These are phyloP conservation scores for Fusarium sp. DNA, from an alignment of 2,329 filamentous ascomycete genomes.

Conservation along the genomic window DNA sequence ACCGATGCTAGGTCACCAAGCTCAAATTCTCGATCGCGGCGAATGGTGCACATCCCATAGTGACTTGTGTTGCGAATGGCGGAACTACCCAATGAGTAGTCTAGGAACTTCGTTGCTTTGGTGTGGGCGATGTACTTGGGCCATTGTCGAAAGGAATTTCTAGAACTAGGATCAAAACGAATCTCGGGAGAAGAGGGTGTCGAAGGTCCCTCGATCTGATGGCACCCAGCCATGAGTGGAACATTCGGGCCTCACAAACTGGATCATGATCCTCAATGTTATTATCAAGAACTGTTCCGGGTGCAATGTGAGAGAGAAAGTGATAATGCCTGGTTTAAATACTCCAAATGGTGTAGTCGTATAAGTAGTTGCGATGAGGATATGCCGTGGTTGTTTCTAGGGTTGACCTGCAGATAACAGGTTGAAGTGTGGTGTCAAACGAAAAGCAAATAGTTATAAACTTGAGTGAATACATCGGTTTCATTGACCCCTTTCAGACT, in stretches of 20 bases:
- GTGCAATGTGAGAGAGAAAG: neutral
- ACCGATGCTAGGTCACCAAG: neutral
- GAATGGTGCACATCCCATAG: neutral
- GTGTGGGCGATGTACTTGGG: neutral
- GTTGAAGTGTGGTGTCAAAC: neutral
- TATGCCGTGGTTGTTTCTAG: neutral
- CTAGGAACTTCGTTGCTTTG: neutral
- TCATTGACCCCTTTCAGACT: neutral
- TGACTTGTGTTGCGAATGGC: neutral
- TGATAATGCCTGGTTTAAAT: neutral
- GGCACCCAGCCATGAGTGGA: neutral
- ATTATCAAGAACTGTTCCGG: neutral
- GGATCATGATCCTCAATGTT: neutral
- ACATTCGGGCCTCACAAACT: neutral
- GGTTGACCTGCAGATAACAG: neutral
- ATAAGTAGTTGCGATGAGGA: neutral
- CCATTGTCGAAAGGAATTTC: neutral
- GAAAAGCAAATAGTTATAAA: neutral
- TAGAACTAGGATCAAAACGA: neutral
- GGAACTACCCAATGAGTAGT: neutral
- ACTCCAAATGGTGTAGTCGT: neutral
- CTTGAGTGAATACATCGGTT: neutral
- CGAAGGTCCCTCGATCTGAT: neutral
- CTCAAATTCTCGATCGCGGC: neutral
- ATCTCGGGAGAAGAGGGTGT: neutral